Conservation (phyloP, 1,139 yeast genomes). For the Protomyces inouyei region DNA sequence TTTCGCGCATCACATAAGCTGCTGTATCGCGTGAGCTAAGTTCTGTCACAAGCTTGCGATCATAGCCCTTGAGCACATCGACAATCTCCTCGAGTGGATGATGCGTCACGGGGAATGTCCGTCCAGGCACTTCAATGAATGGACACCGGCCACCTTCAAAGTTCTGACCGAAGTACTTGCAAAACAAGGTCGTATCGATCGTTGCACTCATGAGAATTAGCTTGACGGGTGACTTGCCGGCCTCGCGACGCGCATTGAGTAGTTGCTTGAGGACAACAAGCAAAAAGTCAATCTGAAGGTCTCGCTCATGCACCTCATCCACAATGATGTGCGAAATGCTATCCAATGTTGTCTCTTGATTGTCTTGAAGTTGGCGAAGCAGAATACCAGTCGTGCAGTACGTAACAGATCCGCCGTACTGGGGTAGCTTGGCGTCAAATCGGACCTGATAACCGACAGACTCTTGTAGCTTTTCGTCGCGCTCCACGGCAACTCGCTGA, state of each 20-base stretch:
- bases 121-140: slow-evolving; percentile 68
- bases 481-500: slow-evolving; percentile 59
- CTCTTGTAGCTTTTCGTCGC: slow-evolving; percentile 47
- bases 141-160: slow-evolving; percentile 42
- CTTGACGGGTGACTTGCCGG: slow-evolving; percentile 36
- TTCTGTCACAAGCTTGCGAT: slow-evolving; percentile 2
- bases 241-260: slow-evolving; percentile 42
- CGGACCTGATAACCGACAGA: slow-evolving; percentile 78
- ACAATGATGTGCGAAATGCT: slow-evolving; percentile 61
- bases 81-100: slow-evolving; percentile 43
- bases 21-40: slow-evolving; percentile 13
- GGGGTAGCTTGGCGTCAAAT: slow-evolving; percentile 67
- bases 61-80: slow-evolving; percentile 7
- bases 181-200: slow-evolving; percentile 57
- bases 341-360: slow-evolving; percentile 51
- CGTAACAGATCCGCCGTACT: slow-evolving; percentile 59
- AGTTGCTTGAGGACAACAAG: slow-evolving; percentile 61
- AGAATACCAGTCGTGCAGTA: slow-evolving; percentile 80
- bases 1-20: slow-evolving; percentile 15
- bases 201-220: slow-evolving; percentile 80
- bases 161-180: slow-evolving; percentile 48
- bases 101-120: slow-evolving; percentile 74
- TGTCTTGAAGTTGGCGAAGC: slow-evolving; percentile 54
- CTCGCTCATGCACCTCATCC: slow-evolving; percentile 83
- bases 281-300: slow-evolving; percentile 71